Conservation (phyloP, 2,329 filamentous ascomycete genomes). For the Phaeosphaeriaceae sp. region DNA sequence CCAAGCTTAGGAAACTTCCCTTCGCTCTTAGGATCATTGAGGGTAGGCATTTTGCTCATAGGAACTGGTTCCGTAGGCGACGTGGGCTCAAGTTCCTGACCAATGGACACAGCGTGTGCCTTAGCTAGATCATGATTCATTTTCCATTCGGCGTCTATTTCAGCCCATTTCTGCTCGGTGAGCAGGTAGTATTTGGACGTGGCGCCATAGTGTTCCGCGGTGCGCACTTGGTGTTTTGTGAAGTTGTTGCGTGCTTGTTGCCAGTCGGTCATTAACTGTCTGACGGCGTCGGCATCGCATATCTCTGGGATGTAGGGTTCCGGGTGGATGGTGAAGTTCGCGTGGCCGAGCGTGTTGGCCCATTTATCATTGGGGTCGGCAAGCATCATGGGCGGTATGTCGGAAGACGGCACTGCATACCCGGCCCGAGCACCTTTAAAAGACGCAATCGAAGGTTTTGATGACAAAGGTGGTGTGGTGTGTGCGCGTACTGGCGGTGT, state of each 20-base stretch:
- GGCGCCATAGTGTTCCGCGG: constrained; percentile 86
- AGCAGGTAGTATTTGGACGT: constrained; percentile 88
- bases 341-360: constrained; percentile 85
- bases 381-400: constrained; percentile 69
- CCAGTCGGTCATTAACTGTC: constrained; percentile 78
- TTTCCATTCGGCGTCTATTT: constrained; percentile 78
- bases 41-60: constrained; percentile 69
- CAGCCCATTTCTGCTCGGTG: constrained; percentile 87
- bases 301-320: constrained; percentile 75
- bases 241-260: constrained; percentile 83
- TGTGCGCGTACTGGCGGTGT: constrained; percentile 55
- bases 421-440: constrained; percentile 61
- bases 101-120: constrained; percentile 45
- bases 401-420: constrained; percentile 56
- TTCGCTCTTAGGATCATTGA: constrained; percentile 69
- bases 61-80: constrained; percentile 58
- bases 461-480: constrained; percentile 76
- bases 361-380: constrained; percentile 78
- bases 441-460: constrained; percentile 77
- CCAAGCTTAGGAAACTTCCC: constrained; percentile 89
- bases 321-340: constrained; percentile 88
- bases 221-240: constrained; percentile 85
- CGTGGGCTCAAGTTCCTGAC: constrained; percentile 40
- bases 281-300: constrained; percentile 66
- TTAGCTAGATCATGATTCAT: constrained; percentile 70